Percentiles rank a stretch among this genome's conserved stretches.
phyloP scores from a whole-genome alignment of 148 eudicot genomes.

The Cornus controversa region DNA sequence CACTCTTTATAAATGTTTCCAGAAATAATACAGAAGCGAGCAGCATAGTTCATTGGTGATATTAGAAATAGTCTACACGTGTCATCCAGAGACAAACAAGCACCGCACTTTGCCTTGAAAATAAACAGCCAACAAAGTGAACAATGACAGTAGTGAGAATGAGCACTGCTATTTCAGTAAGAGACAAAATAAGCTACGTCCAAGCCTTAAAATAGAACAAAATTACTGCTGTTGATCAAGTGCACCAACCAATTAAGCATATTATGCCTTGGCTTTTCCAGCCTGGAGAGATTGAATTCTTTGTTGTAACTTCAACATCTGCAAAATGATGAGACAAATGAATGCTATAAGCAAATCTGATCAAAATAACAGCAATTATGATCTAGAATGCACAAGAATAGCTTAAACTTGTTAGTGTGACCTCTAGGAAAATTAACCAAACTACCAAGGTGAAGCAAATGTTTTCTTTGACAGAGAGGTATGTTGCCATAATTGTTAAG shows the following conservation, averaged over 20 bases:
- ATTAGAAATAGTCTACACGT: not conserved
- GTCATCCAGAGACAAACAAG: not conserved
- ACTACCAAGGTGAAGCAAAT: not conserved
- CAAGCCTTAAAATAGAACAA: not conserved
- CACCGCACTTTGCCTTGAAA: not conserved
- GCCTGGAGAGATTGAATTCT: constrained; percentile 81
- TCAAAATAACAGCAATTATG: not conserved
- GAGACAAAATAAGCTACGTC: not conserved
- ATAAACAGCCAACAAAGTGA: not conserved
- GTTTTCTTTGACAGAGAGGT: not conserved
- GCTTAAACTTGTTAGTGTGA: not conserved
- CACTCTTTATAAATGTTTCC: not conserved
- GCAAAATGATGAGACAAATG: constrained; percentile 16
- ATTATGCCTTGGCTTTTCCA: constrained; percentile 80
- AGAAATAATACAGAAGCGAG: not conserved
- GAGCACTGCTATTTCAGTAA: not conserved
- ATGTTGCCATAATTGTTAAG: not conserved
- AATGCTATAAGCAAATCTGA: not conserved
- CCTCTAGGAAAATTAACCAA: not conserved
- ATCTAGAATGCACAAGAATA: not conserved
- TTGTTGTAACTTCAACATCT: constrained; percentile 80
- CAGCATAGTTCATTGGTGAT: not conserved
- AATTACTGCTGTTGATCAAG: not conserved
- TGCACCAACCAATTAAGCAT: not conserved
- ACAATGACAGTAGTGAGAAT: not conserved